phyloP scores from a whole-genome alignment of 83 land plant species.

The Thuja plicata region DNA sequence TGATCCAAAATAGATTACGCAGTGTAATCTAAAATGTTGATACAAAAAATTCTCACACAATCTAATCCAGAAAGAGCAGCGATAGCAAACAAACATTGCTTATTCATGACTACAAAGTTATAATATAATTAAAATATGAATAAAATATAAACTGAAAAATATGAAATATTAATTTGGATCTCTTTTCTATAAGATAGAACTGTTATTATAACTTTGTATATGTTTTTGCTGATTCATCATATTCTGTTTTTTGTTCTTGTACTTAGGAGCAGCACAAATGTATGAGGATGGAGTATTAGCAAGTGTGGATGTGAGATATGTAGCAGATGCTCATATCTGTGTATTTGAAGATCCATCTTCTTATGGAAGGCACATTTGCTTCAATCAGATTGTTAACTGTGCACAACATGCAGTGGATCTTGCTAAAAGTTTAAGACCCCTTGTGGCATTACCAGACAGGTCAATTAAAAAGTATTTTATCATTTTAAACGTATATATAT shows the following conservation, averaged over 20 bases:
- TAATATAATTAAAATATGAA: too few relatives aligned
- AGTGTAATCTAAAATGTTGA: too few relatives aligned
- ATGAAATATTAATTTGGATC: too few relatives aligned
- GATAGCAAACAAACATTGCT: too few relatives aligned
- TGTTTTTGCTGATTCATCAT: too few relatives aligned
- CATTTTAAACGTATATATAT: not conserved
- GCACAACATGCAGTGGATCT: conserved; percentile 11
- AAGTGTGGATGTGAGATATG: conserved; percentile 10
- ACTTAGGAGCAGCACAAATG: conserved; percentile 11
- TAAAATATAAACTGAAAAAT: not conserved
- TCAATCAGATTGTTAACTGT: conserved; percentile 13
- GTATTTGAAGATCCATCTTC: not conserved
- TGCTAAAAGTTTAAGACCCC: not conserved
- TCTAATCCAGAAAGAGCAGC: too few relatives aligned
- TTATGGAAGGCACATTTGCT: conserved; percentile 16
- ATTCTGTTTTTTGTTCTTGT: not conserved
- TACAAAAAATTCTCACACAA: too few relatives aligned
- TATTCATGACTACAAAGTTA: not conserved
- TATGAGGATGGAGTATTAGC: conserved; percentile 18
- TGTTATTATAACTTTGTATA: too few relatives aligned
- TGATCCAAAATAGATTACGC: too few relatives aligned
- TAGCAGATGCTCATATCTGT: conserved; percentile 18
- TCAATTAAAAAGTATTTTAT: not conserved
- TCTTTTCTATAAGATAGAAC: too few relatives aligned
- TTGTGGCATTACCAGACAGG: not conserved